Percentiles rank a stretch among this genome's conserved stretches.
These are phyloP conservation scores for Arabidopsis suecica DNA, from an alignment of 345 rosid genomes.

Conservation along the genomic window DNA sequence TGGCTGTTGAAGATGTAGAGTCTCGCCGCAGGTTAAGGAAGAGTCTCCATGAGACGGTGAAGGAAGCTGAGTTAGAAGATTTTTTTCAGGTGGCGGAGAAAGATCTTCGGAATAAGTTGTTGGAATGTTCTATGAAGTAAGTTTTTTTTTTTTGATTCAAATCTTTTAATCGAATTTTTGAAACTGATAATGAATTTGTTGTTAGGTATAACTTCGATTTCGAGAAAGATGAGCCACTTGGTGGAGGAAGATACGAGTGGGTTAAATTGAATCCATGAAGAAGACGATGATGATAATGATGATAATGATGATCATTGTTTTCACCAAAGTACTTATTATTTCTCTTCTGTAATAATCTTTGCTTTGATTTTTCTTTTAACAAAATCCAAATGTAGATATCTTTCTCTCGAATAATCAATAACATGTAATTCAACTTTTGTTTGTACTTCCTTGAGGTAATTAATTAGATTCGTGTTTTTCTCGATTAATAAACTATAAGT, in stretches of 20 bases:
- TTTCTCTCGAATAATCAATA: not conserved
- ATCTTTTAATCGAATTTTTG: no score
- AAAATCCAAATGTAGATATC: slow-evolving; percentile 24
- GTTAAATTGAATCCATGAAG: slow-evolving; percentile 34
- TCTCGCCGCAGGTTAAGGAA: slow-evolving; percentile 28
- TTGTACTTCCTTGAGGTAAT: not conserved
- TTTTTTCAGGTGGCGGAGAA: slow-evolving; percentile 42
- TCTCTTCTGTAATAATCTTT: not conserved
- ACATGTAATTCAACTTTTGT: not conserved
- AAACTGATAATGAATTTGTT: not conserved
- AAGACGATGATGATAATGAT: not conserved
- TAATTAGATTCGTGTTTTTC: not conserved
- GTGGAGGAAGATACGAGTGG: slow-evolving; percentile 44
- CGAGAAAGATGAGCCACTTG: slow-evolving; percentile 44
- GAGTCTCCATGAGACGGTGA: slow-evolving; percentile 16
- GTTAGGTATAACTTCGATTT: slow-evolving; percentile 44
- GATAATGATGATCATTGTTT: not conserved
- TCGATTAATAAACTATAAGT: not conserved
- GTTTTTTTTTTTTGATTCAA: not conserved
- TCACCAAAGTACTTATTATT: not conserved
- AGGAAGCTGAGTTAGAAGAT: slow-evolving; percentile 26
- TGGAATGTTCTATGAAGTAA: slow-evolving; percentile 36
- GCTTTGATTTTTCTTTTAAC: not conserved
- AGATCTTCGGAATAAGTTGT: slow-evolving; percentile 17
- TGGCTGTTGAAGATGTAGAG: slow-evolving; percentile 5